Percentiles rank a stretch among this genome's conserved stretches.
Conservation (phyloP, 768 basidiomycete genomes). For the Collybia nuda region DNA sequence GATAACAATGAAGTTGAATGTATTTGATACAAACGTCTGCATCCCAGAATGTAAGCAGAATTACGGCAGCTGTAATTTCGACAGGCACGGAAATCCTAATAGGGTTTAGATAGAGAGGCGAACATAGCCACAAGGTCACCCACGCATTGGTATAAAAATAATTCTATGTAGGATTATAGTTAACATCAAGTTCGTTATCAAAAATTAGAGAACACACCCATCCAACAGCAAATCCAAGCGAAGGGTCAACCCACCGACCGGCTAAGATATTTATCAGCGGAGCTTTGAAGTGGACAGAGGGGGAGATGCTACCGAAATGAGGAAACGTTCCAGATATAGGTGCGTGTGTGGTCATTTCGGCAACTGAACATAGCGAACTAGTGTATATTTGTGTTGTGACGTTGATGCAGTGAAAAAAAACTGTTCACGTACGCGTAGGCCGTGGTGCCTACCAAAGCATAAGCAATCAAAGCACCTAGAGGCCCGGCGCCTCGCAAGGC, state of each 20-base stretch:
- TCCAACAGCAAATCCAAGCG: conserved; percentile 57
- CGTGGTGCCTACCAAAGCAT: conserved; percentile 61
- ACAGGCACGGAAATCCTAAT: conserved; percentile 62
- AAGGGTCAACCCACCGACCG: conserved; percentile 57
- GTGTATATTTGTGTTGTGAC: background rate
- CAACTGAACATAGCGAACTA: conserved; percentile 63
- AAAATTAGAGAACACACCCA: conserved; percentile 35
- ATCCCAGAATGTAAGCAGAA: conserved; percentile 77
- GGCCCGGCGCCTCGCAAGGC: conserved; percentile 64
- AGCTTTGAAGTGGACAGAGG: background rate
- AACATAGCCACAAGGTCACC: conserved; percentile 5
- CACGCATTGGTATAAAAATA: conserved; percentile 44
- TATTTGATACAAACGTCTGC: conserved; percentile 38
- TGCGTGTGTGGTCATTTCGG: conserved; percentile 80
- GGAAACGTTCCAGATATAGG: conserved; percentile 80
- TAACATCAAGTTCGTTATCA: background rate
- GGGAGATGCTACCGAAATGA: conserved; percentile 53
- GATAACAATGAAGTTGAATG: background rate
- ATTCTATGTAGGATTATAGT: conserved; percentile 25
- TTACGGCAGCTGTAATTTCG: conserved; percentile 72
- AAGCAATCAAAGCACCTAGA: conserved; percentile 64
- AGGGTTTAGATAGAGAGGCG: background rate
- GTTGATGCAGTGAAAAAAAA: background rate
- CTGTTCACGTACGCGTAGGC: conserved; percentile 53
- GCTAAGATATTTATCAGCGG: conserved; percentile 27